phyloP scores from a whole-genome alignment of 768 basidiomycete species.

The Boletus rubescentipes region DNA sequence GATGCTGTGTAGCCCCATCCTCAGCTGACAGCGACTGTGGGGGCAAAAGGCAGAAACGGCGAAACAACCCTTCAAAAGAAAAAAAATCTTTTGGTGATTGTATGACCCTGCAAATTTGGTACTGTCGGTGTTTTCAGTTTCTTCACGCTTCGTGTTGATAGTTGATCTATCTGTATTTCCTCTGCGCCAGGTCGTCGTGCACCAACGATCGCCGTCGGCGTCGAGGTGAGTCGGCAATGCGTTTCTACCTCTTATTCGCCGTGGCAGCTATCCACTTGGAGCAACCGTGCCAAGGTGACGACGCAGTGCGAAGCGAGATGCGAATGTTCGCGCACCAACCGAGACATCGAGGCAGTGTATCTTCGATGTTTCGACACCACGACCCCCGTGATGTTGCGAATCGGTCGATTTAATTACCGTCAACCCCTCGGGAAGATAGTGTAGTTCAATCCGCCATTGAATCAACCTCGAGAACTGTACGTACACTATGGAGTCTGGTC shows the following conservation, averaged over 20 bases:
- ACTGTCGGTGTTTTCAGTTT: neutral
- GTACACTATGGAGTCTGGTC: neutral
- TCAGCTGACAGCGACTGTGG: neutral
- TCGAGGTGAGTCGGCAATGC: neutral
- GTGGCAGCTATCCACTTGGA: neutral
- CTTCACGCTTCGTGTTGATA: neutral
- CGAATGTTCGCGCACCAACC: neutral
- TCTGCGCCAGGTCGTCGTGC: too few relatives aligned
- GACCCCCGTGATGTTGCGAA: neutral
- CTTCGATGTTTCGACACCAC: conserved; percentile 1
- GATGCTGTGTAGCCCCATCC: neutral
- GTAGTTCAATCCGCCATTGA: neutral
- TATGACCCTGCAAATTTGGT: neutral
- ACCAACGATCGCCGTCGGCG: neutral
- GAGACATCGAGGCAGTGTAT: neutral
- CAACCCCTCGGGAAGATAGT: neutral
- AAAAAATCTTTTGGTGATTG: neutral
- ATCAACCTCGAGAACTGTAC: neutral
- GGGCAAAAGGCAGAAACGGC: neutral
- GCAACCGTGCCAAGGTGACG: neutral
- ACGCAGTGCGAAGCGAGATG: neutral
- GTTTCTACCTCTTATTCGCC: neutral
- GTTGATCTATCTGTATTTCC: neutral
- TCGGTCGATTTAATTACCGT: conserved; percentile 10
- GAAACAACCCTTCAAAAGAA: neutral